Conservation (phyloP, 2,329 filamentous ascomycete genomes). For the Beauveria sp. region DNA sequence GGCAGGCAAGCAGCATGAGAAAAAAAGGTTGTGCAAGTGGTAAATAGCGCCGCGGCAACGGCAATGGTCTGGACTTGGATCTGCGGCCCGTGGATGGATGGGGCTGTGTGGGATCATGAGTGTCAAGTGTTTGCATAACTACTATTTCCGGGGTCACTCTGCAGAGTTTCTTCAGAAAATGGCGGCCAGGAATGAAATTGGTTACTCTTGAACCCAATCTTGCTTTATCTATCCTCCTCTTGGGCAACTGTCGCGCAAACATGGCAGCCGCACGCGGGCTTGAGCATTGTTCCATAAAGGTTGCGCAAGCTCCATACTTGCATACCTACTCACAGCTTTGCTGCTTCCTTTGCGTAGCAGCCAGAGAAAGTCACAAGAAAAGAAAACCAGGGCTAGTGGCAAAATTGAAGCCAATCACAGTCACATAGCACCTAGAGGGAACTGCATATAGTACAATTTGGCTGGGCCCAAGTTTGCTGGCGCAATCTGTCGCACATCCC, state of each 20-base stretch:
- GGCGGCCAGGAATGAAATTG: background rate
- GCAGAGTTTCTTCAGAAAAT: background rate
- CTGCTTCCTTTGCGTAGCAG: background rate
- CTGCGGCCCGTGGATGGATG: conserved; percentile 3
- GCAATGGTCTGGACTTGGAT: conserved; percentile 14
- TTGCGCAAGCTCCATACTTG: background rate
- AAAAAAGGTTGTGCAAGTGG: background rate
- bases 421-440: too few species aligned
- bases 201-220: background rate
- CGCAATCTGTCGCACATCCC: conserved; percentile 1
- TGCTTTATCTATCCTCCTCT: background rate
- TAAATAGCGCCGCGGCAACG: conserved; percentile 13
- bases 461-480: background rate
- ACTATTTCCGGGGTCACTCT: background rate
- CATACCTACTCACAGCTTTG: background rate
- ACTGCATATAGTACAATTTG: background rate
- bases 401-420: background rate
- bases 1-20: background rate
- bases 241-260: too few species aligned
- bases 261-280: too few species aligned
- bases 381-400: background rate
- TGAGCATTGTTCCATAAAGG: background rate
- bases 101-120: background rate
- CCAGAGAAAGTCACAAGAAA: background rate
- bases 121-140: background rate